Base-by-base conservation (phyloP, 805 yeast species). In the Barnettozyma botsteinii region DNA sequence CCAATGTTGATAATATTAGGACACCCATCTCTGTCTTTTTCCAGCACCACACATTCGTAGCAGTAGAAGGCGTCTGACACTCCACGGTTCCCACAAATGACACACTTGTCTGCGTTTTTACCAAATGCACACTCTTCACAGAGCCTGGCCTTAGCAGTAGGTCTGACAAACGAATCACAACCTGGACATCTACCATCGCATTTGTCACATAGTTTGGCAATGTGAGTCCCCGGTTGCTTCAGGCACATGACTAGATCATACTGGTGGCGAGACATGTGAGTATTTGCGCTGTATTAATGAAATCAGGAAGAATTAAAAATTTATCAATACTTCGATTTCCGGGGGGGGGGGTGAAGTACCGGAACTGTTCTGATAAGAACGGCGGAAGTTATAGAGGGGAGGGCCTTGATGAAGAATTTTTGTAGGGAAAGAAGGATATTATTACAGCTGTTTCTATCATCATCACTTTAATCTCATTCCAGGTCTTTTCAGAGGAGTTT, bases 171-270 rank as follows among this genome's bases (percentile, higher is more conserved):
- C 2, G 95, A 83, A 55, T 88, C 97, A 60, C 98, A 89, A 3
- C 79, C 69, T 3, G 96, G 96, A 54, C 98, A 89, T 49, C 79
- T 72, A 2, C 96, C 97, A 56, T 89, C 96, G 59, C 98, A 89
- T 57, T 74, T 84, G 24, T 76, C 79, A 53, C 98, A 89, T 4
- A 89, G 66, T 37, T 70, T 64, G 1, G 95, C 98, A 4, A 75
- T 58, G 14, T 66, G 62, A 0, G 78, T 72, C 1, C 97, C 97
- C 1, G 96, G 87, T 51, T 78, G 93, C 56, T 82, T 85, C 72
- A 84, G 66, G 56, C 98, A 89, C 66, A 81, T 78, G 3, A 84
- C 74, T 20, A 88, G 69, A 56, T 89, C 97, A 37, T 80, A 77
- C 61, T 88, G 95, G 60, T 88, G 96, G 40, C 93, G 79, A 3